Evolutionary conservation across 169 alveolate genomes (phyloP).

Genomic region (Babesia ovis): DNA sequence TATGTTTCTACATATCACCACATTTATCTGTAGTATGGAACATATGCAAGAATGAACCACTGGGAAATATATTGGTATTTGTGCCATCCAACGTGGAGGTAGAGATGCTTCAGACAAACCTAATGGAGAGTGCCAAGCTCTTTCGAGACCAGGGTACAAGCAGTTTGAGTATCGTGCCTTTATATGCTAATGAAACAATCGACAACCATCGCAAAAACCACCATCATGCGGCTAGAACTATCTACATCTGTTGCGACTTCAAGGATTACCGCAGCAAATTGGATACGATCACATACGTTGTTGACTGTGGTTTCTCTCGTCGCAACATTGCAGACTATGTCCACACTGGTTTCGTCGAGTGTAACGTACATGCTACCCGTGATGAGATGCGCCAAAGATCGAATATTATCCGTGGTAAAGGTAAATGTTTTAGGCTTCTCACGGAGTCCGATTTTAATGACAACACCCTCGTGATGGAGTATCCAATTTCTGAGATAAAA

Average conservation of each 20-base stretch:
- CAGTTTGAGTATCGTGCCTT: slow-evolving; percentile 8
- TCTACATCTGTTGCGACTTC: slow-evolving; percentile 51
- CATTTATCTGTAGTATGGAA: slow-evolving; percentile 34
- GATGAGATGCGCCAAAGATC: slow-evolving; percentile 58
- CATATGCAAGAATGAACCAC: slow-evolving; percentile 36
- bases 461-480: slow-evolving; percentile 38
- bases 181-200: neutral
- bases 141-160: slow-evolving; percentile 28
- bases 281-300: slow-evolving; percentile 49
- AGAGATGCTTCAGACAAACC: slow-evolving; percentile 18
- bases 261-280: slow-evolving; percentile 32
- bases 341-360: slow-evolving; percentile 40
- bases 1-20: neutral
- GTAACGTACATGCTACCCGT: slow-evolving; percentile 43
- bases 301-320: slow-evolving; percentile 52
- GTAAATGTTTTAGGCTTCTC: slow-evolving; percentile 46
- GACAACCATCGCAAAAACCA: neutral
- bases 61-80: slow-evolving; percentile 53
- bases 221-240: slow-evolving; percentile 10
- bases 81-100: slow-evolving; percentile 51
- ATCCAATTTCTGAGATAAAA: slow-evolving; percentile 50
- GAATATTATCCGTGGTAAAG: slow-evolving; percentile 34
- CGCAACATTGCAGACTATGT: slow-evolving; percentile 48
- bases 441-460: slow-evolving; percentile 41
- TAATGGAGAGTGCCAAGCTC: slow-evolving; percentile 26